Conservation (phyloP, 225 moss, liverwort and hornwort genomes). For the Pseudisothecium myosuroides region DNA sequence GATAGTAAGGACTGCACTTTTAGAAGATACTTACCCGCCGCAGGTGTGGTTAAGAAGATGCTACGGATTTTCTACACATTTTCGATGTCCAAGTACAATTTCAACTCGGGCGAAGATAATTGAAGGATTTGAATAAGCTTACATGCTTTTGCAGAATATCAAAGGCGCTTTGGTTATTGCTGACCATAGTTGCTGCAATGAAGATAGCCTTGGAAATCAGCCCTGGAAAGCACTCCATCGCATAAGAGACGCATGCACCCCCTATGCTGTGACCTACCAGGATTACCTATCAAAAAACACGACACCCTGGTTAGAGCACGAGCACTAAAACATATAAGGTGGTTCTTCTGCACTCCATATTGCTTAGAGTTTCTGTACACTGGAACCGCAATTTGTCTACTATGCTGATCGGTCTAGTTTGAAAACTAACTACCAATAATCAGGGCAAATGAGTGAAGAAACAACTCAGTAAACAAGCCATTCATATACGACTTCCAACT, state of each 20-base stretch:
- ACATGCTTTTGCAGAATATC: constrained; percentile 84
- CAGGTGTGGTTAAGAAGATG: not conserved
- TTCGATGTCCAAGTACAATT: not conserved
- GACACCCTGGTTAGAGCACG: not conserved
- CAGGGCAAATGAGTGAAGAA: not conserved
- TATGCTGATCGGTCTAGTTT: not conserved
- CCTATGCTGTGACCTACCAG: constrained; percentile 43
- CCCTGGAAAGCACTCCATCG: constrained; percentile 36
- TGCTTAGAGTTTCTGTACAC: not conserved
- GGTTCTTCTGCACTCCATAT: not conserved
- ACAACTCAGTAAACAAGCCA: not conserved
- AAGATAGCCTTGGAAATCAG: constrained; percentile 38
- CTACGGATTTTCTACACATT: not conserved
- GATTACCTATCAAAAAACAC: constrained; percentile 17
- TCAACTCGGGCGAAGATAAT: not conserved
- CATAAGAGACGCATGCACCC: constrained; percentile 39
- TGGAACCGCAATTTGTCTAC: not conserved
- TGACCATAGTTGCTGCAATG: constrained; percentile 41
- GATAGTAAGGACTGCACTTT: not conserved
- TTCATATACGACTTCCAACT: not conserved
- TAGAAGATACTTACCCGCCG: no score
- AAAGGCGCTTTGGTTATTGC: constrained; percentile 59
- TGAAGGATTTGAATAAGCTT: not conserved
- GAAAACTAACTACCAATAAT: not conserved
- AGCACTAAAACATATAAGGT: not conserved